Evolutionary conservation across 2,329 filamentous ascomycete genomes (phyloP).

Genomic region (Pyricularia sp.): DNA sequence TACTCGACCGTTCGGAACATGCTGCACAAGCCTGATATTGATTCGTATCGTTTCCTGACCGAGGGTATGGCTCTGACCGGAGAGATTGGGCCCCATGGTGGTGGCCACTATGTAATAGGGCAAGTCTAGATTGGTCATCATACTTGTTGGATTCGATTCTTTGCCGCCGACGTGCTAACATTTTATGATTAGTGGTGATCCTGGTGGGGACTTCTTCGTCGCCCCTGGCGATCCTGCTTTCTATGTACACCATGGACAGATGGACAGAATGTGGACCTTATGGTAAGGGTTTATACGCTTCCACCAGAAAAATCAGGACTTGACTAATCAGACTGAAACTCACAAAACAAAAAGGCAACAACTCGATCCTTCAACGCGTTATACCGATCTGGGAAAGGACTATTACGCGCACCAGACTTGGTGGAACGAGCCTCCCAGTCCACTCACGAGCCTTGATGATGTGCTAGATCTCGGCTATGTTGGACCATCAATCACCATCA

Average conservation of each 20-base stretch:
- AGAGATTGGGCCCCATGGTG: slow-evolving; percentile 21
- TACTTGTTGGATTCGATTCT: no score
- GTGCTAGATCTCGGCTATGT: slow-evolving; percentile 21
- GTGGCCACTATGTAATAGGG: slow-evolving; percentile 20
- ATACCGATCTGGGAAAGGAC: slow-evolving; percentile 15
- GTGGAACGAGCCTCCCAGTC: slow-evolving; percentile 17
- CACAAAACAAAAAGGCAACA: slow-evolving; percentile 10
- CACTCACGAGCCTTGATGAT: slow-evolving; percentile 15
- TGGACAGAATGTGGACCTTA: slow-evolving; percentile 10
- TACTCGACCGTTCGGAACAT: slow-evolving; percentile 18
- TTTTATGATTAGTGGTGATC: slow-evolving; percentile 16
- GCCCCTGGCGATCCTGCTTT: slow-evolving; percentile 16
- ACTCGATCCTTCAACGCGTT: slow-evolving; percentile 12
- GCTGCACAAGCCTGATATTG: slow-evolving; percentile 20
- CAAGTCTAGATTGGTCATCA: slow-evolving; percentile 1
- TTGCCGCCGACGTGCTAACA: background rate
- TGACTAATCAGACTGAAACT: background rate
- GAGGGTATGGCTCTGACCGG: slow-evolving; percentile 21
- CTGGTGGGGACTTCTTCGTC: slow-evolving; percentile 20
- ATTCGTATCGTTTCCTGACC: slow-evolving; percentile 23
- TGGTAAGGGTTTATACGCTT: slow-evolving; percentile 7
- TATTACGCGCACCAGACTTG: slow-evolving; percentile 20
- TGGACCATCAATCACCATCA: slow-evolving; percentile 15
- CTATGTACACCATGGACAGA: slow-evolving; percentile 10
- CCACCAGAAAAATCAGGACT: background rate